phyloP scores from a whole-genome alignment of 768 basidiomycete genomes.

The Antrodiella citrinella region DNA sequence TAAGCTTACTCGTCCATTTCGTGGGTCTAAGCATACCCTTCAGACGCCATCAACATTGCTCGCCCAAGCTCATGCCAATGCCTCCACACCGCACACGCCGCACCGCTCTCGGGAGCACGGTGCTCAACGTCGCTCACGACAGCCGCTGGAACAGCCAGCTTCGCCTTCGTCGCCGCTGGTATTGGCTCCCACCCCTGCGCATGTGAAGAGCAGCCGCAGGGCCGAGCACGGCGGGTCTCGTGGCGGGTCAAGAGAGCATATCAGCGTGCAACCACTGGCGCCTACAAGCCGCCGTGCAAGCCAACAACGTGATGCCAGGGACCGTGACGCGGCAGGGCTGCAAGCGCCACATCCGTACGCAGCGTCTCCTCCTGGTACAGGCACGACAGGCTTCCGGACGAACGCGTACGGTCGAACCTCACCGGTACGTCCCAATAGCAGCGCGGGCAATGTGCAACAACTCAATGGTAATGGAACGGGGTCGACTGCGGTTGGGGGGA shows the following conservation, averaged over 20 bases:
- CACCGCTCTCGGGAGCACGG: constrained; percentile 38
- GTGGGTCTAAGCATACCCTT: neutral
- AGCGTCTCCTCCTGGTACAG: constrained; percentile 36
- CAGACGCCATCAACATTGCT: constrained; percentile 38
- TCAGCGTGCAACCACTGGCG: constrained; percentile 59
- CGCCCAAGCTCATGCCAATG: constrained; percentile 47
- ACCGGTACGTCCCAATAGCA: constrained; percentile 21
- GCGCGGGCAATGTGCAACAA: constrained; percentile 22
- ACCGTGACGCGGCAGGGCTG: constrained; percentile 26
- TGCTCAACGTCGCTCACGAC: constrained; percentile 44
- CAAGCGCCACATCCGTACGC: constrained; percentile 70
- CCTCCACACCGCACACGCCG: constrained; percentile 51
- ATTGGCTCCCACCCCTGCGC: constrained; percentile 56
- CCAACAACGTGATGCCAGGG: constrained; percentile 37
- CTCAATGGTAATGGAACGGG: constrained; percentile 23
- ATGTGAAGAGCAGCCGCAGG: constrained; percentile 51
- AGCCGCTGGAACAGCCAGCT: constrained; percentile 37
- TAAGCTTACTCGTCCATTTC: neutral
- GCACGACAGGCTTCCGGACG: constrained; percentile 44
- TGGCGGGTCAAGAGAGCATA: constrained; percentile 39
- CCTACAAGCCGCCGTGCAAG: constrained; percentile 62
- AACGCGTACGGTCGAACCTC: constrained; percentile 46
- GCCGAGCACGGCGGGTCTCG: constrained; percentile 41
- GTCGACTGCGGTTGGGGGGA: constrained; percentile 17
- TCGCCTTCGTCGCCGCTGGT: constrained; percentile 53